Conservation (phyloP, 1,284 basidiomycete genomes). For the Trametes versicolor region DNA sequence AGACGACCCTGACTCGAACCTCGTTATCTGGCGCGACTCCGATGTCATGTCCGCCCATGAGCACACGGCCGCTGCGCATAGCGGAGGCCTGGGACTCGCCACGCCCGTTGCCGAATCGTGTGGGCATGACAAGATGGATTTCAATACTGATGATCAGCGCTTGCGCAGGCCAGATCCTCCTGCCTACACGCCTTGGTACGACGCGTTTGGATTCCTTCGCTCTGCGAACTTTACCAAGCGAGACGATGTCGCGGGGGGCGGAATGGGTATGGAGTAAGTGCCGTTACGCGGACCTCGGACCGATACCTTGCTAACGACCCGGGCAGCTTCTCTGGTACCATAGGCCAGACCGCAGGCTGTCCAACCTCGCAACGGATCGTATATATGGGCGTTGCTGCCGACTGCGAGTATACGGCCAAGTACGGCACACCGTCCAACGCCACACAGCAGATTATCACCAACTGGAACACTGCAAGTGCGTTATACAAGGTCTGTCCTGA, state of each 20-base stretch:
- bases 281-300: background rate
- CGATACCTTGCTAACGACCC: constrained; percentile 1
- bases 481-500: constrained; percentile 71
- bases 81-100: constrained; percentile 31
- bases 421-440: constrained; percentile 75
- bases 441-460: constrained; percentile 77
- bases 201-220: constrained; percentile 49
- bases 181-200: constrained; percentile 51
- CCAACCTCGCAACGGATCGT: constrained; percentile 80
- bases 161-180: constrained; percentile 47
- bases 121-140: constrained; percentile 74
- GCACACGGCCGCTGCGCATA: constrained; percentile 46
- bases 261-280: constrained; percentile 64
- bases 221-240: constrained; percentile 52
- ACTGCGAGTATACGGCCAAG: constrained; percentile 80
- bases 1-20: constrained; percentile 54
- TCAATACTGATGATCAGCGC: constrained; percentile 75
- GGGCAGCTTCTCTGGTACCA: constrained; percentile 70
- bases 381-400: constrained; percentile 89
- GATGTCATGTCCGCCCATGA: constrained; percentile 67
- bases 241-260: constrained; percentile 65
- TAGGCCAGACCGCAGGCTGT: constrained; percentile 79
- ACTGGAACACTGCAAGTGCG: constrained; percentile 82
- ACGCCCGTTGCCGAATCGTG: constrained; percentile 55
- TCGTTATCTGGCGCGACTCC: constrained; percentile 80